Evolutionary conservation across 2,329 filamentous ascomycete genomes (phyloP).

Genomic region (Epichloe brachyelytri): DNA sequence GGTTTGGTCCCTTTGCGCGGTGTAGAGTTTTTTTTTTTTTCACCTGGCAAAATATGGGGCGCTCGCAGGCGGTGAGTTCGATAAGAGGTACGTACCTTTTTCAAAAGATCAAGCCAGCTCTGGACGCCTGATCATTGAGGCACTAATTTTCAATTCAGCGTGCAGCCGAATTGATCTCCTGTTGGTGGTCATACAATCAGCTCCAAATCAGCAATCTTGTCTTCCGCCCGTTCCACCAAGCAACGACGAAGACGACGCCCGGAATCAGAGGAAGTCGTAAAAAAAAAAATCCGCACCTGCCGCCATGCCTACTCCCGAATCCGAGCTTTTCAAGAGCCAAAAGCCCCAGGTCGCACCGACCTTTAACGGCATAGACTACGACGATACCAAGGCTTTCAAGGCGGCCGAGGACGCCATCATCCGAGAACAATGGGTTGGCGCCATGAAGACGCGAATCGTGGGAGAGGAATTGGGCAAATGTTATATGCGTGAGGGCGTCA

Average conservation of each 20-base stretch:
- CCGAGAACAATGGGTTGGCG: slow-evolving; percentile 77
- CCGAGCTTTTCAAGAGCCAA: slow-evolving; percentile 66
- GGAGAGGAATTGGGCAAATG: slow-evolving; percentile 76
- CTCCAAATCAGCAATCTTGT: background rate
- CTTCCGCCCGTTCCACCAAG: background rate
- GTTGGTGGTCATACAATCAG: background rate
- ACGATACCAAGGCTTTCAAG: slow-evolving; percentile 70
- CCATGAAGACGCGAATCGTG: slow-evolving; percentile 78
- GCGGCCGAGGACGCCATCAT: slow-evolving; percentile 71
- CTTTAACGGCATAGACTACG: slow-evolving; percentile 78
- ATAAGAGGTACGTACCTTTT: background rate
- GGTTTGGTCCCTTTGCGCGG: slow-evolving; percentile 2
- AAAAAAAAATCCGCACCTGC: slow-evolving; percentile 5
- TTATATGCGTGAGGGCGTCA: slow-evolving; percentile 73
- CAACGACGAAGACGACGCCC: background rate
- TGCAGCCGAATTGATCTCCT: background rate
- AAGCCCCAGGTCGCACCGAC: slow-evolving; percentile 73
- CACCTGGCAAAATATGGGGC: slow-evolving; percentile 22
- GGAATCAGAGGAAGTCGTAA: background rate
- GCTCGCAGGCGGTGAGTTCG: slow-evolving; percentile 21
- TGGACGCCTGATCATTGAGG: slow-evolving; percentile 16
- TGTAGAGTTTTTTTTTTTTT: slow-evolving; percentile 17
- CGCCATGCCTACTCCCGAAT: slow-evolving; percentile 72
- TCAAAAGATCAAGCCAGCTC: background rate
- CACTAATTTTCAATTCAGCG: background rate